A percentile compares a stretch with the other conserved stretches of the same genome.
Conservation (phyloP, 768 basidiomycete genomes). For the Leccinum ochraceum region DNA sequence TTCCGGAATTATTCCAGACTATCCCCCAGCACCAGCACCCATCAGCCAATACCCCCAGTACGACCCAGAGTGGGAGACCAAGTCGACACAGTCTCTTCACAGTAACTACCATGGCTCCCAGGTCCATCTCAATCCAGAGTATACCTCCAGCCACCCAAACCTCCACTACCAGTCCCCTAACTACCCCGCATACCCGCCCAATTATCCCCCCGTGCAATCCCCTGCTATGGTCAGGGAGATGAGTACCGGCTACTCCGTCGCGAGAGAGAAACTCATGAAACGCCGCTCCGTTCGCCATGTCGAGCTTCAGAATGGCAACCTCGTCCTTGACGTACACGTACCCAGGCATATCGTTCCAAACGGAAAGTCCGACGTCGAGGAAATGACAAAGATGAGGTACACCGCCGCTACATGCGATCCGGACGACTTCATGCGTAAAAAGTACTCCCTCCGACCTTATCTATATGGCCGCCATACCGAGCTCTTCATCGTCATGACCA, state of each 20-base stretch:
- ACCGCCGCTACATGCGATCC: slow-evolving; percentile 90
- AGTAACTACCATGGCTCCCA: slow-evolving; percentile 65
- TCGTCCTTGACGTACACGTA: slow-evolving; percentile 82
- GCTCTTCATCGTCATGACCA: slow-evolving; percentile 94
- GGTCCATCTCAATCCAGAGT: slow-evolving; percentile 62
- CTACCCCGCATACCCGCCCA: slow-evolving; percentile 42
- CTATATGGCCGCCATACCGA: slow-evolving; percentile 82
- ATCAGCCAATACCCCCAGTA: slow-evolving; percentile 43
- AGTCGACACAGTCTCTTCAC: slow-evolving; percentile 63
- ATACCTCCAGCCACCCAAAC: slow-evolving; percentile 56
- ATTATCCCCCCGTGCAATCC: slow-evolving; percentile 62
- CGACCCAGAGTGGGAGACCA: slow-evolving; percentile 48
- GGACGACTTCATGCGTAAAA: slow-evolving; percentile 78
- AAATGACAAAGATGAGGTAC: slow-evolving; percentile 84
- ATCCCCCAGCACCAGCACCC: slow-evolving; percentile 33
- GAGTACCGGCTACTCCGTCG: slow-evolving; percentile 62
- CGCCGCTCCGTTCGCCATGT: slow-evolving; percentile 78
- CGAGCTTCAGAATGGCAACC: slow-evolving; percentile 77
- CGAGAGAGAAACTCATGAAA: slow-evolving; percentile 81
- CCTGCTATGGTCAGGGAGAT: slow-evolving; percentile 49
- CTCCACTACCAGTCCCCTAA: slow-evolving; percentile 40
- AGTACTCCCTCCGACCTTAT: slow-evolving; percentile 79
- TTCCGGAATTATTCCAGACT: slow-evolving; percentile 37
- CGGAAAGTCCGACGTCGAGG: slow-evolving; percentile 60
- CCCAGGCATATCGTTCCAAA: slow-evolving; percentile 78